Base-by-base conservation (phyloP, 306 rosid species). In the Pyrus bretschneideri region DNA sequence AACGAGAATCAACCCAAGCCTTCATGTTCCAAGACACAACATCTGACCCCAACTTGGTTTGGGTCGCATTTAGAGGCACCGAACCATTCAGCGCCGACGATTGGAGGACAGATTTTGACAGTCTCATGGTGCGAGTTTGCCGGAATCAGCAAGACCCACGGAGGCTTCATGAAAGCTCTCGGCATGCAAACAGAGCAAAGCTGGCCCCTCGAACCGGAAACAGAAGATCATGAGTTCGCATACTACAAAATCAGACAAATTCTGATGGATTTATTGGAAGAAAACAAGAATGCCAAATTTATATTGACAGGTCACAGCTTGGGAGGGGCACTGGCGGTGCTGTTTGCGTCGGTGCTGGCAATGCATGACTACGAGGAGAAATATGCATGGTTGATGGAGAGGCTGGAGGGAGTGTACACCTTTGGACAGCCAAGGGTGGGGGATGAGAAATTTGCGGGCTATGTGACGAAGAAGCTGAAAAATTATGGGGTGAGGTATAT, bases 351-450 rank as follows among this genome's bases (percentile, higher is more conserved):
- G 0, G 82, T 91, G 63, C 85, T 94, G 17, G 70, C 81, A 19
- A 11, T 89, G 31, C 97, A 91, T 15, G 85, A 80, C 5, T 23
- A 21, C 25, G 96, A 91, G 15, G 6, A n/a, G 62, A 69, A 29
- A 7, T 25, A 73, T 60, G 68, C 3, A 6, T 60, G 66, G 85
- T n/a, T 91, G 80, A 25, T 94, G 83, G 85, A 91, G 9, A 87
- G 80, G 78, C 74, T 93, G 75, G 89, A 87, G 54, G 89, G 86
- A 46, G 90, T 93, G 76, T 90, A 90, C 80, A 90, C 94, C 0
- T 93, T 87, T 83, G 93, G 97, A 42, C 96, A 90, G 75, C 97
- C 97, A 10, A 86, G 96, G 71, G 96, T 90, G 4, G 96, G 96
- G 29, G 91, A 89, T 38, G 4, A 61, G 22, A 17, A 69, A 42